These are phyloP conservation scores for Hygrophila difformis DNA, from an alignment of 257 asterid genomes.

Conservation along the genomic window DNA sequence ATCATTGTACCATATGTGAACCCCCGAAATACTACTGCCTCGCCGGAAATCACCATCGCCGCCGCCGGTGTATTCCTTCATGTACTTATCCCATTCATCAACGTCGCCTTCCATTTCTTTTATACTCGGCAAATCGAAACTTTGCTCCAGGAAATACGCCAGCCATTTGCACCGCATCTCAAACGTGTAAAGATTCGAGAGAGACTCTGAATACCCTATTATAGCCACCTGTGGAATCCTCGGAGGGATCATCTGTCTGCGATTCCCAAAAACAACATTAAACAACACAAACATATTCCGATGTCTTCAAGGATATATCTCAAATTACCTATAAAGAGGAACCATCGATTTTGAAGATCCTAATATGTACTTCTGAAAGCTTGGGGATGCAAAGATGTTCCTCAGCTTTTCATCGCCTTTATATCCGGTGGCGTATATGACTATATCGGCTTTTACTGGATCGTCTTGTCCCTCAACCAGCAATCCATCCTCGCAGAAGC, in stretches of 20 bases:
- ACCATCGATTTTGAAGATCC: constrained; percentile 32
- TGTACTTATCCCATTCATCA: constrained; percentile 27
- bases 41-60: constrained; percentile 15
- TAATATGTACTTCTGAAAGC: constrained; percentile 21
- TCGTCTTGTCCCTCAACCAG: constrained; percentile 24
- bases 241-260: constrained; percentile 62
- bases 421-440: constrained; percentile 53
- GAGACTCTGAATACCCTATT: constrained; percentile 50
- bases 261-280: neutral
- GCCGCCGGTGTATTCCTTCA: constrained; percentile 19
- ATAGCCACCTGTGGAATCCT: constrained; percentile 60
- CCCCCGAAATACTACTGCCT: constrained; percentile 30
- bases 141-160: constrained; percentile 19
- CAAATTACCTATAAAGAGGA: constrained; percentile 51
- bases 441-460: constrained; percentile 37
- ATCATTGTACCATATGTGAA: constrained; percentile 53
- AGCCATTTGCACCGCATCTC: constrained; percentile 44
- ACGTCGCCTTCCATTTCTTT: constrained; percentile 36
- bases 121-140: constrained; percentile 28
- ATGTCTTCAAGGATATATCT: no score
- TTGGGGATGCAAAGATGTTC: constrained; percentile 32
- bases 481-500: constrained; percentile 37
- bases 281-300: neutral
- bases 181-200: constrained; percentile 30
- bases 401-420: constrained; percentile 24